Evolutionary conservation across 176 grass and related monocot species (phyloP), one percentile per base, ranked within the genome.

Genomic region (Carex scoparia): DNA sequence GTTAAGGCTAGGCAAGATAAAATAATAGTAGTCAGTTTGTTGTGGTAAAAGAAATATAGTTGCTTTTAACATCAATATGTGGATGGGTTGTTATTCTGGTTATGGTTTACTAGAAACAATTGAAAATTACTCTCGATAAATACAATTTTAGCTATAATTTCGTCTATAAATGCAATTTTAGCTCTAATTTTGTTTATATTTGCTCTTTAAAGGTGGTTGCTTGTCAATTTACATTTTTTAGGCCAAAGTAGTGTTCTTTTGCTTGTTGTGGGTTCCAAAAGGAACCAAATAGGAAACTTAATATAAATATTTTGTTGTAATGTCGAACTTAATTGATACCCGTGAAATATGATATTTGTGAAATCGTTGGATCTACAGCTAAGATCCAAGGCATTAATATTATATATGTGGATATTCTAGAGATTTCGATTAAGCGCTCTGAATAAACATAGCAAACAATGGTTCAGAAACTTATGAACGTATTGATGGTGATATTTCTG

Each of bases 41-140:
- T 79, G 1, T 79, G 28, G 74, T 57, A 58, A 79, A 79, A 37
- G 28, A 79, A 57, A 79, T 79, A 79, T 79, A 79, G 31, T 79
- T 55, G 61, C 1, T 76, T 56, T 77, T 77, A 77, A 55, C 32
- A 77, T 79, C 9, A 7, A 58, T 16, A 32, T 35, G 51, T 78
- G 73, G 5, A 78, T 8, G 44, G 44, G 73, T 56, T 78, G 11
- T 5, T 77, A 30, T 74, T 78, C 73, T 79, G 53, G 53, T 79
- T 57, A 28, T 18, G 74, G 2, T 7, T 2, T 58, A 53, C 28
- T 57, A 57, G 74, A 33, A 30, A 79, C 53, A 79, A 58, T 37
- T 79, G 73, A 58, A 57, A 35, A 79, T 79, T 78, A 5, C 74
- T 79, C 51, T 35, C 13, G 53, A 79, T 49, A 56, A 32, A 77